Evolutionary conservation across 129 eudicot genomes (phyloP).

Genomic region (Erigeron canadensis): DNA sequence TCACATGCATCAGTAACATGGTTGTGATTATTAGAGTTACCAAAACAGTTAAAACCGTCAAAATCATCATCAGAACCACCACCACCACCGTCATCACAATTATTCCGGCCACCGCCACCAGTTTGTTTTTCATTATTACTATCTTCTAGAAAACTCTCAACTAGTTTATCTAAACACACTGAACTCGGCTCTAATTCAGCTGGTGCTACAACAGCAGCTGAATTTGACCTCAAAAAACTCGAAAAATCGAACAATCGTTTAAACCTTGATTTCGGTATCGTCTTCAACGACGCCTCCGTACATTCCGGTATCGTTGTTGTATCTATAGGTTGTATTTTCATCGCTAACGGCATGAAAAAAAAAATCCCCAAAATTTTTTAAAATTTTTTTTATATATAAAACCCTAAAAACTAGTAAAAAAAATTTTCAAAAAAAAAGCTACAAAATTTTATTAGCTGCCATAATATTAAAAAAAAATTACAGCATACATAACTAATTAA

Average conservation of each 20-base stretch:
- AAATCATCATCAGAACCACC: constrained; percentile 57
- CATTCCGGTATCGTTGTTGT: constrained; percentile 30
- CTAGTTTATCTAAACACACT: constrained; percentile 75
- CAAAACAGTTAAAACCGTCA: constrained; percentile 48
- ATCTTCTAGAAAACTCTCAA: constrained; percentile 75
- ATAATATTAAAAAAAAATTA: constrained; percentile 2
- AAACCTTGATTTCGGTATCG: constrained; percentile 59
- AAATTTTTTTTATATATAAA: no score
- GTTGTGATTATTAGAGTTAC: constrained; percentile 38
- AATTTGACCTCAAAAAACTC: constrained; percentile 36
- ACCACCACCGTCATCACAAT: constrained; percentile 18
- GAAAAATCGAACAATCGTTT: constrained; percentile 66
- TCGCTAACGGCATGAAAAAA: constrained; percentile 46
- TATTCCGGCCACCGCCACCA: constrained; percentile 38
- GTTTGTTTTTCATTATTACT: constrained; percentile 43
- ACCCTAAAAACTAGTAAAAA: constrained; percentile 20
- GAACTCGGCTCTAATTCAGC: constrained; percentile 72
- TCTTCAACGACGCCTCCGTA: constrained; percentile 47
- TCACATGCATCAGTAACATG: constrained; percentile 40
- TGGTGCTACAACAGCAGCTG: no score
- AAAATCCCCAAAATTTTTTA: constrained; percentile 26
- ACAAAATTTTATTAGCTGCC: constrained; percentile 29
- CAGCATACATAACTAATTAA: constrained; percentile 25
- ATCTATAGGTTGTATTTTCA: constrained; percentile 79
- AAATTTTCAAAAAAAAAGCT: background rate